Evolutionary conservation across 1,284 basidiomycete species (phyloP).

Genomic region (Anthracocystis setariae): DNA sequence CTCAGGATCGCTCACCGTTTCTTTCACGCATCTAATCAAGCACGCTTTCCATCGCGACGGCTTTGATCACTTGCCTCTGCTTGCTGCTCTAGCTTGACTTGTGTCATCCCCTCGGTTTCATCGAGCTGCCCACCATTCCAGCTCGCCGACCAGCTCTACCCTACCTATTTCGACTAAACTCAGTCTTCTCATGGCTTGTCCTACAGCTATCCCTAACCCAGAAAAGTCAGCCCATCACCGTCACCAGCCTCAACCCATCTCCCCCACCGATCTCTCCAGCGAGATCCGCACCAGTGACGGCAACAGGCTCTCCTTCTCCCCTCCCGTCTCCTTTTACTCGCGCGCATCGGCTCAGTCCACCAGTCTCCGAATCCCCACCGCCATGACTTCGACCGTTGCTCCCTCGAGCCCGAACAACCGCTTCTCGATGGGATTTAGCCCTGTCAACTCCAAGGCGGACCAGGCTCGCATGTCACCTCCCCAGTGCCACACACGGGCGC

Average conservation of each 20-base stretch:
- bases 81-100: background rate
- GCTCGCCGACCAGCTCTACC: background rate
- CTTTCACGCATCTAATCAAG: background rate
- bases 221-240: conserved; percentile 57
- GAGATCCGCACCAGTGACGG: conserved; percentile 48
- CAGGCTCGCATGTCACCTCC: conserved; percentile 32
- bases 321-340: conserved; percentile 39
- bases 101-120: background rate
- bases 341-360: conserved; percentile 27
- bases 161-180: background rate
- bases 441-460: conserved; percentile 15
- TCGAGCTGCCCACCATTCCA: background rate
- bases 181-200: conserved; percentile 44
- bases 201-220: conserved; percentile 52
- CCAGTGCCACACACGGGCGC: conserved; percentile 33
- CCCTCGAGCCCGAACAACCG: conserved; percentile 33
- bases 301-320: conserved; percentile 39
- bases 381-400: conserved; percentile 36
- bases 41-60: conserved; percentile 1
- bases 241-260: conserved; percentile 14
- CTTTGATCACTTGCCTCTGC: background rate
- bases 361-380: conserved; percentile 28
- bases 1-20: conserved; percentile 29
- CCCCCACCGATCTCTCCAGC: conserved; percentile 30
- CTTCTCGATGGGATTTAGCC: conserved; percentile 36